Percentiles rank a stretch among this genome's conserved stretches.
phyloP scores from a whole-genome alignment of 2,329 filamentous ascomycete genomes.

The Cladosporium austrohemisphaericum region DNA sequence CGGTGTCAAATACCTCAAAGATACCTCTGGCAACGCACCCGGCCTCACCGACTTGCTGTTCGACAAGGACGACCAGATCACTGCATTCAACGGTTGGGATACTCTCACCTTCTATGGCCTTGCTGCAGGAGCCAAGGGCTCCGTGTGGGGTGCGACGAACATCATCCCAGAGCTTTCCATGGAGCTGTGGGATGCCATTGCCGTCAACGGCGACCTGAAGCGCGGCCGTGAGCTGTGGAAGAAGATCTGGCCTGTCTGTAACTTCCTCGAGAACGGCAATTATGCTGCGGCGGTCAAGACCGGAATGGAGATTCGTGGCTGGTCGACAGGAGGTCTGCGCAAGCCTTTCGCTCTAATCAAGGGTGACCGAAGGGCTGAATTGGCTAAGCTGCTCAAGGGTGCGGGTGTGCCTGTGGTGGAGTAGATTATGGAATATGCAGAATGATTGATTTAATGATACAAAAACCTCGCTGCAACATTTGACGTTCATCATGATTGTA shows the following conservation, averaged over 20 bases:
- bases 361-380: slow-evolving; percentile 32
- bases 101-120: slow-evolving; percentile 53
- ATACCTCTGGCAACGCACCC: slow-evolving; percentile 51
- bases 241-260: slow-evolving; percentile 50
- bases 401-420: slow-evolving; percentile 31
- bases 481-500: too few species aligned
- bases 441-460: too few species aligned
- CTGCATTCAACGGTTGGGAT: slow-evolving; percentile 53
- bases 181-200: slow-evolving; percentile 47
- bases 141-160: slow-evolving; percentile 51
- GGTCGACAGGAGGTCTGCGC: slow-evolving; percentile 46
- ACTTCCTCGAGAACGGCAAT: slow-evolving; percentile 48
- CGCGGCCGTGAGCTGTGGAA: slow-evolving; percentile 46
- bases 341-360: slow-evolving; percentile 47
- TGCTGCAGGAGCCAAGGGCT: slow-evolving; percentile 48
- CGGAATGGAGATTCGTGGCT: slow-evolving; percentile 46
- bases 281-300: slow-evolving; percentile 50
- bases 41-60: slow-evolving; percentile 50
- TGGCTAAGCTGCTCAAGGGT: slow-evolving; percentile 37
- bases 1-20: slow-evolving; percentile 51
- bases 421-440: neutral
- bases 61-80: slow-evolving; percentile 40
- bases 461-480: too few species aligned
- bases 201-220: slow-evolving; percentile 42
- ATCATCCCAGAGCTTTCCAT: slow-evolving; percentile 49